phyloP scores from a whole-genome alignment of 495 filamentous ascomycete species.

The Hyphodiscus hymeniophilus region DNA sequence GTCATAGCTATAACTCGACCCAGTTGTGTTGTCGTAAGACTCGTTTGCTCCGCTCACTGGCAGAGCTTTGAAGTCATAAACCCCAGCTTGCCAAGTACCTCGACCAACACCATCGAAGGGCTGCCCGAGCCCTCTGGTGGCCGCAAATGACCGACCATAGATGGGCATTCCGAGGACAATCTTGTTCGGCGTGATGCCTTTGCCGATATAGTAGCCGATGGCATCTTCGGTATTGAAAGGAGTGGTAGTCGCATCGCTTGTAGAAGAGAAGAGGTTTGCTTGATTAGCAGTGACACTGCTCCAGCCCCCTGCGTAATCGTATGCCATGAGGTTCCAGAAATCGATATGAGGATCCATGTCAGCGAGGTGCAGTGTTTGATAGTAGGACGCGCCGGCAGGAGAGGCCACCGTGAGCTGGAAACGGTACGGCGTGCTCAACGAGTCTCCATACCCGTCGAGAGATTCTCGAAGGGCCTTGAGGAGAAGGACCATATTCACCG shows the following conservation, averaged over 20 bases:
- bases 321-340: slow-evolving; percentile 82
- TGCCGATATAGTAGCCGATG: slow-evolving; percentile 53
- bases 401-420: slow-evolving; percentile 74
- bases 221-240: slow-evolving; percentile 64
- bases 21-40: slow-evolving; percentile 37
- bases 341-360: slow-evolving; percentile 72
- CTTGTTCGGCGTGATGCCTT: slow-evolving; percentile 55
- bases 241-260: slow-evolving; percentile 43
- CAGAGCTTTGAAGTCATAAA: slow-evolving; percentile 70
- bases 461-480: slow-evolving; percentile 56
- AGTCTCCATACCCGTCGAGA: slow-evolving; percentile 35
- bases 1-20: slow-evolving; percentile 68
- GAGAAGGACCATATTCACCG: slow-evolving; percentile 60
- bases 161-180: slow-evolving; percentile 79
- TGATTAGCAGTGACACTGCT: slow-evolving; percentile 60
- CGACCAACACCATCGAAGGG: slow-evolving; percentile 50
- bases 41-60: slow-evolving; percentile 39
- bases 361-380: slow-evolving; percentile 54
- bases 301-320: slow-evolving; percentile 70
- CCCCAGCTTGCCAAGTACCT: slow-evolving; percentile 37
- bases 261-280: slow-evolving; percentile 59
- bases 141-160: slow-evolving; percentile 73
- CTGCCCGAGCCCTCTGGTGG: slow-evolving; percentile 61
- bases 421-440: slow-evolving; percentile 35
- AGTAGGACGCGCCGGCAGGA: slow-evolving; percentile 41